Conservation (phyloP, 108 stramenopile species). For the Cyclotella baltica region DNA sequence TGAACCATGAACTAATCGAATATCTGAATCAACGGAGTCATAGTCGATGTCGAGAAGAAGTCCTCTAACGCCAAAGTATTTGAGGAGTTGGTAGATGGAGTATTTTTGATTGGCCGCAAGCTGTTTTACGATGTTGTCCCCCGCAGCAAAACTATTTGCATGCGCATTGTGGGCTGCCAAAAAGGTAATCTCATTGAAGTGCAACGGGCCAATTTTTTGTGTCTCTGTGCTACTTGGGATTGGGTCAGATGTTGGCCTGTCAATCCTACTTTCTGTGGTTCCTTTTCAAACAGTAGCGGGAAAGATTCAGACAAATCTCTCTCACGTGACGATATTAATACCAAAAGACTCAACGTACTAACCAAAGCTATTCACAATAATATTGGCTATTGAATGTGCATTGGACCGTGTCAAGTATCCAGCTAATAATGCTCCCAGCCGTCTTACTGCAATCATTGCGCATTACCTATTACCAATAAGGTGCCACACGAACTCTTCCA, state of each 20-base stretch:
- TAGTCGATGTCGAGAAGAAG: slow-evolving; percentile 4
- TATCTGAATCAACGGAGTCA: not conserved
- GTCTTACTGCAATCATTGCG: too few species aligned
- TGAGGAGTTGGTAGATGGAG: not conserved
- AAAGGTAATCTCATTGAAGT: not conserved
- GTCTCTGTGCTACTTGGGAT: not conserved
- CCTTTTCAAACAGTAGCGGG: too few species aligned
- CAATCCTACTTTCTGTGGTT: not conserved
- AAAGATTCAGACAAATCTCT: too few species aligned
- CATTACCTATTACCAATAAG: too few species aligned
- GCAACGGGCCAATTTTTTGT: not conserved
- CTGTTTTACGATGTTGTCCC: not conserved
- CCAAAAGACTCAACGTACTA: too few species aligned
- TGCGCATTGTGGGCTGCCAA: slow-evolving; percentile 5
- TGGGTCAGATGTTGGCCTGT: not conserved
- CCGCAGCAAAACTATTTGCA: slow-evolving; percentile 11
- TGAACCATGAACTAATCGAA: not conserved
- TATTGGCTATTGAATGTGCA: not conserved
- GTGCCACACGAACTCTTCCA: too few species aligned
- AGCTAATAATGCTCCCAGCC: too few species aligned
- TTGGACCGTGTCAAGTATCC: too few species aligned
- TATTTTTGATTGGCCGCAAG: slow-evolving; percentile 6
- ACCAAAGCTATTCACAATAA: not conserved
- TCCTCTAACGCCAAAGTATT: not conserved
- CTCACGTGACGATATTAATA: too few species aligned